phyloP scores from a whole-genome alignment of 768 basidiomycete species.

The Cystoderma amianthinum region DNA sequence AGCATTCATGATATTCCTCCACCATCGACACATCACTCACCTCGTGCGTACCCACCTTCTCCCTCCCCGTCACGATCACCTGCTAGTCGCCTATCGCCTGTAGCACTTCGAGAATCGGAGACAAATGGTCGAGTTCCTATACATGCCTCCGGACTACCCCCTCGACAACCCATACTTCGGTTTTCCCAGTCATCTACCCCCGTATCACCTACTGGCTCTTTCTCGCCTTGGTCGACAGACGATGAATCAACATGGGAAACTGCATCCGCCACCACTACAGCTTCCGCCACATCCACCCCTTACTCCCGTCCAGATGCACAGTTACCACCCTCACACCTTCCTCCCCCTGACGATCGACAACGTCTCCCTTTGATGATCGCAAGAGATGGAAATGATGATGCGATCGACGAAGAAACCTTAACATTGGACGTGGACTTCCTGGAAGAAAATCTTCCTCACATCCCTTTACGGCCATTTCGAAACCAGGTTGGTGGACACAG shows the following conservation, averaged over 20 bases:
- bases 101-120: background rate
- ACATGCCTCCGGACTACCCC: conserved; percentile 23
- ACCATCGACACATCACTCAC: conserved; percentile 32
- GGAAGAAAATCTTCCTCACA: conserved; percentile 69
- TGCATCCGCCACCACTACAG: conserved; percentile 54
- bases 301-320: conserved; percentile 5
- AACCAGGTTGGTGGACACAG: conserved; percentile 98
- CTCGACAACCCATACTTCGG: conserved; percentile 29
- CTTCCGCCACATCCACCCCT: conserved; percentile 45
- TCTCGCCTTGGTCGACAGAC: conserved; percentile 69
- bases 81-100: conserved; percentile 11
- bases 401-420: too few species aligned
- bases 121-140: conserved; percentile 13
- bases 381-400: conserved; percentile 19
- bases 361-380: conserved; percentile 7
- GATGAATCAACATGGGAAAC: conserved; percentile 77
- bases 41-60: conserved; percentile 46
- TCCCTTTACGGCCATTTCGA: conserved; percentile 90
- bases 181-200: conserved; percentile 17
- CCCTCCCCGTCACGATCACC: conserved; percentile 47
- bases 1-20: conserved; percentile 20
- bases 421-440: conserved; percentile 37
- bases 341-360: conserved; percentile 3
- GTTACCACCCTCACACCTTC: conserved; percentile 9
- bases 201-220: conserved; percentile 25